Evolutionary conservation across 192 early-diverging fungal genomes (phyloP), one percentile per base, ranked within the genome.

Genomic region (Gryganskiella cystojenkinii): DNA sequence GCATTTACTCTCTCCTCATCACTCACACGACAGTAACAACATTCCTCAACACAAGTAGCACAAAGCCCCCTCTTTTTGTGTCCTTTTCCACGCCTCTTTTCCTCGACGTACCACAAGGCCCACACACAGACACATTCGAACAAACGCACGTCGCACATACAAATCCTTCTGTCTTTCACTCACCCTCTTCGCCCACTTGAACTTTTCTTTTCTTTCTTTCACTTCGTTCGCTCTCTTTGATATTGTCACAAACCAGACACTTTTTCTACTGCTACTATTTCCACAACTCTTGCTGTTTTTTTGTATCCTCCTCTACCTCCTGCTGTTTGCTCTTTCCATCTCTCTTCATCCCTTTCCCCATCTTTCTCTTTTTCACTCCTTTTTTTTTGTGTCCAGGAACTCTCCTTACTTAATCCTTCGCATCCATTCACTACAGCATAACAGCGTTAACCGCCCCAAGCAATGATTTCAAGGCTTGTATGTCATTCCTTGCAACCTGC

Each of bases 391-490:
- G 3, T 28, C 44, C 43, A 33, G n/a, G 19, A 27, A 6, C 3
- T 30, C 49, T 50, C 49, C 49, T 1, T 25, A 7, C 49, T 3
- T 22, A 1, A 22, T 19, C 49, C 8, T 50, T 45, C 44, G 11
- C 19, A 1, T 45, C 44, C 19, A 19, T 33, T 27, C 9, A n/a
- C 37, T 19, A 20, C 43, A 2, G 42, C 43, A 10, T 27, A 20
- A 43, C 58, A 45, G 22, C 52, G 10, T 4, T 5, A n/a, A 22
- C n/a, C 4, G 4, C 27, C 22, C 19, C 22, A 46, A 34, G 9
- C 50, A 54, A 72, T 72, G 70, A 72, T 72, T 47, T 72, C 70
- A 37, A 63, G 56, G 61, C 70, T 72, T 72, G 70, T 72, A 72
- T 58, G 70, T 72, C 45, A 3, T 35, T 17, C n/a, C n/a, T n/a